phyloP scores from a whole-genome alignment of 208 protist species.

The Leishmania martiniquensis region DNA sequence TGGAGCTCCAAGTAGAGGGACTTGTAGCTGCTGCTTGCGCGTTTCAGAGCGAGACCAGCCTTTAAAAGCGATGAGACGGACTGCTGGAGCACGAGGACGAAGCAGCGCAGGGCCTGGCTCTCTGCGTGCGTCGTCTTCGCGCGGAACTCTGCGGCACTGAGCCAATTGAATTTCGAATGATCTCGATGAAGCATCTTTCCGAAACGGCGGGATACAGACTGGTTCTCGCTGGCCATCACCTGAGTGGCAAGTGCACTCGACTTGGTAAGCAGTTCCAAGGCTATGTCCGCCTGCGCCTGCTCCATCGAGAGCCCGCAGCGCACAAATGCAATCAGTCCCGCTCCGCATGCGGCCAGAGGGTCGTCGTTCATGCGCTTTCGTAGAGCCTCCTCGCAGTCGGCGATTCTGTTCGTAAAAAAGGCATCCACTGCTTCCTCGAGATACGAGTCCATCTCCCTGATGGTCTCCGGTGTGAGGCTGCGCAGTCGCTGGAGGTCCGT shows the following conservation, averaged over 20 bases:
- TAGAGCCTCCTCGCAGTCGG: constrained; percentile 55
- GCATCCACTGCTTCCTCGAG: constrained; percentile 32
- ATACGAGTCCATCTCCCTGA: constrained; percentile 39
- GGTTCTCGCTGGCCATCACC: constrained; percentile 27
- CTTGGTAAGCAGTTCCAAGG: constrained; percentile 36
- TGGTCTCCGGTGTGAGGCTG: constrained; percentile 33
- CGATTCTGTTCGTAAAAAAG: constrained; percentile 65
- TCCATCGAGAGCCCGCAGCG: constrained; percentile 63
- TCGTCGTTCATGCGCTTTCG: constrained; percentile 25
- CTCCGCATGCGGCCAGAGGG: constrained; percentile 40
- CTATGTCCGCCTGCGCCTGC: constrained; percentile 42
- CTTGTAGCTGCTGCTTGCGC: constrained; percentile 40
- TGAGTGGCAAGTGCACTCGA: constrained; percentile 44
- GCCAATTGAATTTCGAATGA: constrained; percentile 24
- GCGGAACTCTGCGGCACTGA: constrained; percentile 52
- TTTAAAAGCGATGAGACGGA: constrained; percentile 45
- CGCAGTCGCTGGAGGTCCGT: constrained; percentile 34
- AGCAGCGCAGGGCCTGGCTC: constrained; percentile 49
- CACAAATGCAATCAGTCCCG: constrained; percentile 43
- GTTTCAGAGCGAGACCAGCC: constrained; percentile 54
- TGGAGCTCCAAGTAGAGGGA: constrained; percentile 38
- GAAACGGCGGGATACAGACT: constrained; percentile 27
- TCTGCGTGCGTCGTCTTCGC: constrained; percentile 54
- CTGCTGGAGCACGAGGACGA: constrained; percentile 51
- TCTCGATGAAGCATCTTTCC: constrained; percentile 32